Evolutionary conservation across 2,329 filamentous ascomycete genomes (phyloP).

Genomic region (Fusarium annulatum): DNA sequence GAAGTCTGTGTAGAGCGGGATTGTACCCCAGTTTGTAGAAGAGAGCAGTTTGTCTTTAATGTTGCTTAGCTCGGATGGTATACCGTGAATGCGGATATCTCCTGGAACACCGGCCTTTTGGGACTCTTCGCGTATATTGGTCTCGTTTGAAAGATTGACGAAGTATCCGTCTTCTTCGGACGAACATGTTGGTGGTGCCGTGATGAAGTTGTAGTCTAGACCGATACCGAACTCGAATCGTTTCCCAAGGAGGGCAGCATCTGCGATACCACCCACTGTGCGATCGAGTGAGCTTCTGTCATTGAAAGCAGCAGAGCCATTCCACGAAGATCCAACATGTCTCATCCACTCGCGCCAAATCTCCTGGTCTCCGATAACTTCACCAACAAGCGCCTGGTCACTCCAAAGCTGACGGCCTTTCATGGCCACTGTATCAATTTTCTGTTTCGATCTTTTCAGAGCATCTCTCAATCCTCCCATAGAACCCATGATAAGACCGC

Average conservation of each 20-base stretch:
- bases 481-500: constrained; percentile 52
- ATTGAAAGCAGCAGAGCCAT: constrained; percentile 41
- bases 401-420: constrained; percentile 52
- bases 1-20: constrained; percentile 52
- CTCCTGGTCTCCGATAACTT: constrained; percentile 54
- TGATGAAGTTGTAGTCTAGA: constrained; percentile 53
- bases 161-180: constrained; percentile 53
- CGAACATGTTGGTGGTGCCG: constrained; percentile 52
- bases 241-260: constrained; percentile 43
- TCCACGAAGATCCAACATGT: constrained; percentile 47
- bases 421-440: constrained; percentile 43
- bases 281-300: constrained; percentile 14
- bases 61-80: constrained; percentile 44
- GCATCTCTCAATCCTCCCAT: constrained; percentile 45
- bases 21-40: constrained; percentile 45
- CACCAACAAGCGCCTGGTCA: constrained; percentile 52
- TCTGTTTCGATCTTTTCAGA: constrained; percentile 44
- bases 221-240: constrained; percentile 55
- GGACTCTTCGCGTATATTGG: constrained; percentile 41
- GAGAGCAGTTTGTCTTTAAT: constrained; percentile 26
- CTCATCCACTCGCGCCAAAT: constrained; percentile 51
- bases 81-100: constrained; percentile 42
- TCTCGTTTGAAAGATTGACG: constrained; percentile 44
- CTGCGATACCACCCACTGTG: constrained; percentile 42
- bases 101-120: constrained; percentile 48